A percentile compares a stretch with the other conserved stretches of the same genome.
Conservation (phyloP, 108 stramenopile species). For the Fragilariopsis cylindrus region DNA sequence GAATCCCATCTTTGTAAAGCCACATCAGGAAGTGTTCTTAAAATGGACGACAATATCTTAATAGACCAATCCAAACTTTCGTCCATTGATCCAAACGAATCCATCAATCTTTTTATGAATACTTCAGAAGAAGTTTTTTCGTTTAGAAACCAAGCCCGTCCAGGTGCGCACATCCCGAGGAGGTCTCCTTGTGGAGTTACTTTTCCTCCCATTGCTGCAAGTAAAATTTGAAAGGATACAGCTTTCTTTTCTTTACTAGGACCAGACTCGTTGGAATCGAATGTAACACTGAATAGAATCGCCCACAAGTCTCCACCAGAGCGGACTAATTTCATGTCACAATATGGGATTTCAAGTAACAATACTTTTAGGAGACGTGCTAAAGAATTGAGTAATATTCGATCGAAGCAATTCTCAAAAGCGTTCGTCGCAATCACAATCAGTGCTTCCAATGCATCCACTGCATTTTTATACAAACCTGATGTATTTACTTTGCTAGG, state of each 20-base stretch:
- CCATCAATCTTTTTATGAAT: constrained; percentile 15
- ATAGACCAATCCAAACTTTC: not conserved
- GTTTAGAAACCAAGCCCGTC: constrained; percentile 15
- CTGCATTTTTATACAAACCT: constrained; percentile 26
- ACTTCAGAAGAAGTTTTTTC: not conserved
- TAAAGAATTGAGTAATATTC: not conserved
- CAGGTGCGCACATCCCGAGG: constrained; percentile 17
- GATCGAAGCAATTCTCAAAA: not conserved
- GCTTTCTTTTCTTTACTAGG: not conserved
- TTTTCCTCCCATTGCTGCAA: constrained; percentile 18
- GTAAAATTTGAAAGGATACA: constrained; percentile 4
- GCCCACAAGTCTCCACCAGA: constrained; percentile 19
- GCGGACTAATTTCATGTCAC: constrained; percentile 5
- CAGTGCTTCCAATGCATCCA: not conserved
- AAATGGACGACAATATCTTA: constrained; percentile 22
- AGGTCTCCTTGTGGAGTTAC: constrained; percentile 32
- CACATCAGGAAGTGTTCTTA: constrained; percentile 24
- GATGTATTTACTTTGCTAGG: constrained; percentile 4
- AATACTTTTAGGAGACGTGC: constrained; percentile 4
- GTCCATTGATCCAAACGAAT: not conserved
- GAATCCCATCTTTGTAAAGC: constrained; percentile 16
- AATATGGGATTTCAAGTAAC: constrained; percentile 23
- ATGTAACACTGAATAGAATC: not conserved
- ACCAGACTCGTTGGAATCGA: not conserved
- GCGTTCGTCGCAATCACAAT: not conserved